phyloP scores from a whole-genome alignment of 2,329 filamentous ascomycete species.

The Phialophora verrucosa region DNA sequence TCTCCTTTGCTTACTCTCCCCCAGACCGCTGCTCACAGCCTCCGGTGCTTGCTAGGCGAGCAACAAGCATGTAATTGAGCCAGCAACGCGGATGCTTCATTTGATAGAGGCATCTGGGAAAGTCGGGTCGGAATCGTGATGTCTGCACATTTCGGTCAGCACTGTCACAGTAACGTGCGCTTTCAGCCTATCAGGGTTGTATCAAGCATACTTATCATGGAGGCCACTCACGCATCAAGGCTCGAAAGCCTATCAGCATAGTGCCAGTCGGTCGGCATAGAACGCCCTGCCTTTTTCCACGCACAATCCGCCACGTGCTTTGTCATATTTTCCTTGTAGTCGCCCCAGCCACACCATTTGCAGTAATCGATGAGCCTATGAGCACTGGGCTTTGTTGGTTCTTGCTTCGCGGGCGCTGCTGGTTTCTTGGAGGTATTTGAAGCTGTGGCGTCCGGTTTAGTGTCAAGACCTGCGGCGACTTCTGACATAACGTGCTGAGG shows the following conservation, averaged over 20 bases:
- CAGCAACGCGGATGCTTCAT: neutral
- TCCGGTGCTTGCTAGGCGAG: neutral
- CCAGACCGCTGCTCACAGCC: neutral
- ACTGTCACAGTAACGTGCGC: neutral
- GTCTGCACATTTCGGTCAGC: neutral
- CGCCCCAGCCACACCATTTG: conserved; percentile 5
- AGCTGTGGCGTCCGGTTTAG: neutral
- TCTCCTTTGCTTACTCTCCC: neutral
- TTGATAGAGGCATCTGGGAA: neutral
- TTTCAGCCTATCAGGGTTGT: neutral
- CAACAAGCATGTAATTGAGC: neutral
- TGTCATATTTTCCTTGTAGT: conserved; percentile 2
- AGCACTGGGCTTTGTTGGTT: neutral
- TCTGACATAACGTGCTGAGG: neutral
- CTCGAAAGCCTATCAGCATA: neutral
- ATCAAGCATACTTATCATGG: neutral
- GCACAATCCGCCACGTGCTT: neutral
- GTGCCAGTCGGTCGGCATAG: neutral
- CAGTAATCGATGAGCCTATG: conserved; percentile 6
- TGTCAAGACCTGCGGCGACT: neutral
- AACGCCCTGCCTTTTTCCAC: neutral
- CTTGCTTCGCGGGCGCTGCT: neutral
- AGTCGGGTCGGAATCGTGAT: neutral
- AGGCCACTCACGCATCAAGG: neutral
- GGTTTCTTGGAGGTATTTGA: neutral